Percentiles rank a stretch among this genome's conserved stretches.
Conservation (phyloP, 345 rosid genomes). For the Populus davidiana region DNA sequence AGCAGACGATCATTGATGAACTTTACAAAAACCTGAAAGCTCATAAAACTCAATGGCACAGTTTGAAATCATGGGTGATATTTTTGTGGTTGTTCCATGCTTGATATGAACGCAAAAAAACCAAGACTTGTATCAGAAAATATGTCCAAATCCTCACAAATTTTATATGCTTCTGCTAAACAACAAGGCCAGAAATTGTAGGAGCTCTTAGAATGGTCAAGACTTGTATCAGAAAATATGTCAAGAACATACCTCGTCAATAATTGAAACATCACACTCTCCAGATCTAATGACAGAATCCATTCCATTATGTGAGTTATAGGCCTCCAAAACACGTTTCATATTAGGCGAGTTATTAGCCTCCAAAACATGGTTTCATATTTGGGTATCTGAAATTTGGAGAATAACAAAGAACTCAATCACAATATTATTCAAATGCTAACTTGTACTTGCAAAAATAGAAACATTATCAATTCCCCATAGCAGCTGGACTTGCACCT, state of each 20-base stretch:
- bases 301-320: constrained; percentile 27
- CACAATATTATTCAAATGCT: background rate
- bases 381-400: constrained; percentile 31
- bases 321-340: background rate
- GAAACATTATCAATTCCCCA: constrained; percentile 25
- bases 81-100: background rate
- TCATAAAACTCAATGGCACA: background rate
- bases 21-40: background rate
- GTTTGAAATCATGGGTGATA: background rate
- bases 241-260: constrained; percentile 39
- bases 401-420: background rate
- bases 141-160: background rate
- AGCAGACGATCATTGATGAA: background rate
- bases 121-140: background rate
- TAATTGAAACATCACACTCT: constrained; percentile 21
- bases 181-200: background rate
- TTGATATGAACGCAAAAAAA: background rate
- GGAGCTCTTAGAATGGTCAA: too few relatives aligned
- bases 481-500: constrained; percentile 23
- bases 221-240: background rate
- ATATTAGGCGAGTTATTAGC: background rate
- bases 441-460: background rate
- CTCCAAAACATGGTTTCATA: constrained; percentile 31
- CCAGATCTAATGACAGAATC: constrained; percentile 27
- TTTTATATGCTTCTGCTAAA: background rate